Evolutionary conservation across 2,329 filamentous ascomycete species (phyloP), one percentile per base, ranked within the genome.

Genomic region (Phoma sp.): DNA sequence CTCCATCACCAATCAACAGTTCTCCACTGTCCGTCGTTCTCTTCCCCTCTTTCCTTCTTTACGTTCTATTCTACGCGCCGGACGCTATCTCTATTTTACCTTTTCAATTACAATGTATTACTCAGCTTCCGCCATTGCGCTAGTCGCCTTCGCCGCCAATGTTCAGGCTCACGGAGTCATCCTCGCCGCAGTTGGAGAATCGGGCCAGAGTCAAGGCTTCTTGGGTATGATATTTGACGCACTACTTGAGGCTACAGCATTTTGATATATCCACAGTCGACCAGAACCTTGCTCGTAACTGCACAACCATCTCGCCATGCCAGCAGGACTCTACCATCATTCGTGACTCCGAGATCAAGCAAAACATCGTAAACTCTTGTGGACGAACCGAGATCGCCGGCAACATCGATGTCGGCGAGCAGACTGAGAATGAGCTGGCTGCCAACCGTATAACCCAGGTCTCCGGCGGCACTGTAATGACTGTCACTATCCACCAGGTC

Each of bases 401-500:
- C 25, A 75, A 75, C 64, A 74, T 75, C 43, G 72, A 75, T 53
- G 66, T 75, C 32, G 72, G 73, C 15, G 71, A 74, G 61, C 65
- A 74, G 53, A 75, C 73, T 0, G 73, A 75, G 61, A 72, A 67
- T 32, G 70, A 74, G 46, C 54, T 74, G 12, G 65, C 71, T 25
- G 66, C 64, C 11, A 67, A 67, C 7, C 62, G 67, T 14, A 63
- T 75, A 37, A 68, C 72, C 7, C 42, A 57, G 5, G 70, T 74
- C 32, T 58, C 59, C 2, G 39, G 45, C 9, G 71, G 72, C 33
- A 65, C 62, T 7, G 60, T 57, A 7, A 56, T 74, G 28, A 60
- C 61, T 15, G 71, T 74, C 43, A 74, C 74, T 7, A 75, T 74
- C 30, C 81, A 84, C 62, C 83, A 85, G 65, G 61, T 60, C 3